Base-by-base conservation (phyloP, 2,329 filamentous ascomycete species). In the Exophiala lecanii-corni region DNA sequence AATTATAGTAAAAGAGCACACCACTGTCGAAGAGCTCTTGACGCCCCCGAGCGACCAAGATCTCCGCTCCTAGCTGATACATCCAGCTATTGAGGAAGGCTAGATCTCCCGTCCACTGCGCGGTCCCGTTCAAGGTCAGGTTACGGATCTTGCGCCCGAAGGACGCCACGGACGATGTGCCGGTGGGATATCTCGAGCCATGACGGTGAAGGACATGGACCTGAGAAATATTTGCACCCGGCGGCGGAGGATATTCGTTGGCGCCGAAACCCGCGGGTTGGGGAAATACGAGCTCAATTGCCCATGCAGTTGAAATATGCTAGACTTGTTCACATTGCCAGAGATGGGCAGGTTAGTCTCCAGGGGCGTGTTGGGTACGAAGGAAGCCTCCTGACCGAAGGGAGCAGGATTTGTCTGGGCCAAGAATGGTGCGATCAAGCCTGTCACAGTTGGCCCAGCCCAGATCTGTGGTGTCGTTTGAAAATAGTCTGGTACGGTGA, bases 201-300 rank as follows among this genome's bases (percentile, higher is more conserved):
- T 89, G 84, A 1, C 85, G 77, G 61, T 81, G 82, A 3, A 88
- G 68, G 79, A 88, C 82, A 66, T 84, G 68, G 33, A 89, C 68
- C 66, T 85, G 82, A 21, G 80, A 70, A 38, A 89, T 84, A 45
- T 82, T 79, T 0, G 83, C 76, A 7, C 79, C 82, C 3, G 69
- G 61, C 1, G 83, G 84, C 36, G 43, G 33, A 2, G 82, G 71
- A 55, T 82, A 84, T 62, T 89, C 85, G 12, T 82, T 69, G 0
- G 86, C 82, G 2, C 85, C 85, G 51, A 88, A 89, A 1, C 85
- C 85, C 23, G 61, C 56, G 0, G 82, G 76, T 82, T 80, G 0
- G 83, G 79, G 48, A 76, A 77, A 61, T 88, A 89, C 3, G 84
- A 82, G 28, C 78, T 79, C 20, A 88, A 62, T 49, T 81, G 75